A percentile compares a stretch with the other conserved stretches of the same genome.
Conservation (phyloP, 768 basidiomycete genomes). For the Podaxis carcinomalis region DNA sequence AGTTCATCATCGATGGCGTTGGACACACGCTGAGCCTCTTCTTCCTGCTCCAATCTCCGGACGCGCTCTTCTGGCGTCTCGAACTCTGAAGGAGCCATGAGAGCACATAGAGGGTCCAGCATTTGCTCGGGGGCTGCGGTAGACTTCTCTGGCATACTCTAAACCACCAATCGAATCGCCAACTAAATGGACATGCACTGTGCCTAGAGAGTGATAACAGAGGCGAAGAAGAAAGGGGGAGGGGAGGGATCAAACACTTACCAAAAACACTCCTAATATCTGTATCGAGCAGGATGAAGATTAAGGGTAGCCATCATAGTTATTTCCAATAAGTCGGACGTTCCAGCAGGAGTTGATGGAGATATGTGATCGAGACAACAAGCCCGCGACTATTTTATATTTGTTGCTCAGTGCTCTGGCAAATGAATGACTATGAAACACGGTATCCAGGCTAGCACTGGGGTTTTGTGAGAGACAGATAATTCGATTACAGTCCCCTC, state of each 20-base stretch:
- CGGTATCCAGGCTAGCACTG: too few relatives aligned
- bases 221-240: neutral
- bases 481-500: too few relatives aligned
- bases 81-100: constrained; percentile 46
- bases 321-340: neutral
- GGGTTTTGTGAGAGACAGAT: too few relatives aligned
- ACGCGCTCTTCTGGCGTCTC: constrained; percentile 45
- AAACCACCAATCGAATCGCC: neutral
- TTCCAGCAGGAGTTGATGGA: neutral
- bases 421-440: too few relatives aligned
- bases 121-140: too few relatives aligned
- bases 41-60: constrained; percentile 40
- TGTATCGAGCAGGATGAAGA: neutral
- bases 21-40: constrained; percentile 48
- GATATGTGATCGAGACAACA: neutral
- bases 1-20: constrained; percentile 64
- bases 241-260: neutral
- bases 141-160: neutral
- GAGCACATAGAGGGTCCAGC: constrained; percentile 42
- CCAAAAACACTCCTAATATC: neutral
- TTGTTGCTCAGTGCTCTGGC: neutral
- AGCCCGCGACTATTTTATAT: neutral
- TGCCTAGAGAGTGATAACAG: too few relatives aligned
- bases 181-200: neutral
- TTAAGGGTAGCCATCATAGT: neutral